Base-by-base conservation (phyloP, 345 rosid species). In the Lepidium aucheri region DNA sequence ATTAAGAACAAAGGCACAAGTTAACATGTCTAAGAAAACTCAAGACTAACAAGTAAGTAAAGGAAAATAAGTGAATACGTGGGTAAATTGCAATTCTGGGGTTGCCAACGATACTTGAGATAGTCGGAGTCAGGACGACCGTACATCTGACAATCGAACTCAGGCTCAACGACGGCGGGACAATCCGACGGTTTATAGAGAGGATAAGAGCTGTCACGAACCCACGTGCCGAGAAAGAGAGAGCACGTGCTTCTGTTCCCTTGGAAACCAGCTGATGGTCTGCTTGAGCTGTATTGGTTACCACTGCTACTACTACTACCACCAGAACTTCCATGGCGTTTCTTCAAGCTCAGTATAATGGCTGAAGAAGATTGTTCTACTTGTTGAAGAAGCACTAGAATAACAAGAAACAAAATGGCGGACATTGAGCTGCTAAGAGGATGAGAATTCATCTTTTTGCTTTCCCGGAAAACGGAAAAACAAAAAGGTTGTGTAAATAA, bases 71-170 rank as follows among this genome's bases (percentile, higher is more conserved):
- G 24, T 1, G 33, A 34, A 55, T 20, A 92, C 98, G 94, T 78
- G 5, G 96, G 99, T 20, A 94, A 89, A 74, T 85, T 83, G 49
- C 99, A 90, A 49, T 81, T 77, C 65, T 86, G 81, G 7, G 99
- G 99, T 56, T 83, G 79, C 99, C 99, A 94, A 32, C 92, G 80
- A 46, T 88, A 94, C 75, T 79, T 84, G 78, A 86, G 97, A 64
- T 90, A 94, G 45, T 78, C 82, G 30, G 95, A 79, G 55, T 94
- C 99, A 4, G 97, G 99, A 15, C 99, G 85, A 1, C 99, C 99
- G 57, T 84, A 76, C 83, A 79, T 76, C 75, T 81, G 83, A 47
- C 99, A 94, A 72, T 94, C 86, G 79, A 83, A 94, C 76, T 84
- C 83, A 2, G 85, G 79, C 38, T 85, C 96, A 12, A 94, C 84